phyloP scores from a whole-genome alignment of 768 basidiomycete species.

The Leccinum truebloodii region DNA sequence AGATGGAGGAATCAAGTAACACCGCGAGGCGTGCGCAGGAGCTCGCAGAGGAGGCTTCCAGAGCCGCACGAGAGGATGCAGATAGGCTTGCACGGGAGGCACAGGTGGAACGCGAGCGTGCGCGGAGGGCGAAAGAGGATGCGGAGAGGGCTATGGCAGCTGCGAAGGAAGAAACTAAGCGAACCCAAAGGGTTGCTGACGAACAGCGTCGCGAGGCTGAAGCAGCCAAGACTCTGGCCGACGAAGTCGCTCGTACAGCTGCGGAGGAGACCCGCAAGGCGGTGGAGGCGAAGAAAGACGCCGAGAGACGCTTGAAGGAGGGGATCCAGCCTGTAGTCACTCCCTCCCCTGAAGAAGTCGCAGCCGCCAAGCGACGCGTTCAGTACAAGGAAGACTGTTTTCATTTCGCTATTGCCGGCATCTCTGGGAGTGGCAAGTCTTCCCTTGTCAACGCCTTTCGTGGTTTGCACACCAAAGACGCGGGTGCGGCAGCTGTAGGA shows the following conservation, averaged over 20 bases:
- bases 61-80: constrained; percentile 10
- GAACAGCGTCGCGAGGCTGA: not conserved
- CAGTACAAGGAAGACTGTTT: constrained; percentile 28
- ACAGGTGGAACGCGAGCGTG: constrained; percentile 6
- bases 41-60: constrained; percentile 7
- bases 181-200: not conserved
- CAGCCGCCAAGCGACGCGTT: constrained; percentile 13
- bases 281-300: constrained; percentile 12
- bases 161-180: constrained; percentile 1
- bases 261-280: constrained; percentile 5
- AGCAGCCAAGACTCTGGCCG: not conserved
- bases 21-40: constrained; percentile 3
- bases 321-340: constrained; percentile 29
- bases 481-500: constrained; percentile 29
- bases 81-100: constrained; percentile 5
- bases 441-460: constrained; percentile 39
- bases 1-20: constrained; percentile 8
- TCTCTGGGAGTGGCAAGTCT: constrained; percentile 38
- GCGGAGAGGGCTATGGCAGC: constrained; percentile 7
- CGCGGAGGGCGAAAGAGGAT: constrained; percentile 3
- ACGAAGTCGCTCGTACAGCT: not conserved
- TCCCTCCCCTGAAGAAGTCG: constrained; percentile 24
- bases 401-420: constrained; percentile 37
- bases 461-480: constrained; percentile 24
- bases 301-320: constrained; percentile 21